Percentiles rank a stretch among this genome's conserved stretches.
Evolutionary conservation across 257 asterid genomes (phyloP).

Genomic region (Penstemon davidsonii): DNA sequence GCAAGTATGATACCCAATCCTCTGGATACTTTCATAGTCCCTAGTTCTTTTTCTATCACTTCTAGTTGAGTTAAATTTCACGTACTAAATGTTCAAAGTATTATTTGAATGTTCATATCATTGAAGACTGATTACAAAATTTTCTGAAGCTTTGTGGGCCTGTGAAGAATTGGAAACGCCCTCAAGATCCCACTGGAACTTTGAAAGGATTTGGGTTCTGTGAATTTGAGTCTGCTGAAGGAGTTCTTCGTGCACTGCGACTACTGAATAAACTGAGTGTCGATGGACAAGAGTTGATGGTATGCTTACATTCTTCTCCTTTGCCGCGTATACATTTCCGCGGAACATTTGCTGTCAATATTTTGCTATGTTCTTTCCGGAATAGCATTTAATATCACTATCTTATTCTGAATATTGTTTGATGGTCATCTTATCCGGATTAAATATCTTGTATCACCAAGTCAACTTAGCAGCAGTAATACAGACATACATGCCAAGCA

Average conservation of each 20-base stretch:
- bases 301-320: slow-evolving; percentile 34
- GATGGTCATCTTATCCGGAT: neutral
- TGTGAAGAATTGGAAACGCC: slow-evolving; percentile 96
- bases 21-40: slow-evolving; percentile 13
- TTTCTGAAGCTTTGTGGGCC: slow-evolving; percentile 91
- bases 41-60: slow-evolving; percentile 9
- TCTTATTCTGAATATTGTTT: too few species aligned
- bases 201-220: slow-evolving; percentile 90
- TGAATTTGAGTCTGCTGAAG: slow-evolving; percentile 96
- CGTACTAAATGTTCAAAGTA: neutral
- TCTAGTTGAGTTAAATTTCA: slow-evolving; percentile 20
- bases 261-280: slow-evolving; percentile 77
- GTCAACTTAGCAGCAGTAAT: slow-evolving; percentile 1
- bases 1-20: slow-evolving; percentile 53
- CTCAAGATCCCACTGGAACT: slow-evolving; percentile 93
- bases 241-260: slow-evolving; percentile 89
- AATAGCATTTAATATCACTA: neutral
- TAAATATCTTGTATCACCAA: neutral
- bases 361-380: neutral
- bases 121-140: slow-evolving; percentile 29
- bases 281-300: slow-evolving; percentile 97
- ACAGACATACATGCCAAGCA: neutral
- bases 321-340: slow-evolving; percentile 10
- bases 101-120: slow-evolving; percentile 15
- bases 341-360: slow-evolving; percentile 9